phyloP scores from a whole-genome alignment of 306 rosid genomes.

The Lathyrus aphaca region DNA sequence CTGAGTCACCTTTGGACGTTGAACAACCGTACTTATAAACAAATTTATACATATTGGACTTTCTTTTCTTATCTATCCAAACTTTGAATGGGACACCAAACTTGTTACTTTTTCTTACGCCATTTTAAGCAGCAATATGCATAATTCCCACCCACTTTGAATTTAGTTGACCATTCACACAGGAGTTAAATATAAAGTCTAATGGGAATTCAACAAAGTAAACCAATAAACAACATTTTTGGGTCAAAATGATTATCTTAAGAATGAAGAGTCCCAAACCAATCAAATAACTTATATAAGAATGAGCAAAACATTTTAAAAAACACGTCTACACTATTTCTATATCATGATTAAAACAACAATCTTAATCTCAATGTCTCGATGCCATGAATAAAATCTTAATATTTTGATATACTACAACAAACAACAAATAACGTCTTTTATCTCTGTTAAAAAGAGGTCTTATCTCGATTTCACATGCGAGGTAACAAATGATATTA shows the following conservation, averaged over 20 bases:
- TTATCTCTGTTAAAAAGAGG: too few species aligned
- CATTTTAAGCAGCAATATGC: conserved; percentile 18
- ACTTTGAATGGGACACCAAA: conserved; percentile 13
- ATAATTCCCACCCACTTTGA: conserved; percentile 42
- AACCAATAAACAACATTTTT: not conserved
- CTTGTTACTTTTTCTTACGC: conserved; percentile 11
- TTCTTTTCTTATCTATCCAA: conserved; percentile 34
- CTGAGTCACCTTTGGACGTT: conserved; percentile 16
- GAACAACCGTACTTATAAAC: conserved; percentile 41
- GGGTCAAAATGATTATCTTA: not conserved
- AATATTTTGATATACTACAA: too few species aligned
- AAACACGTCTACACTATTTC: too few species aligned
- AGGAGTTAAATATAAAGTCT: not conserved
- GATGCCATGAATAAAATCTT: too few species aligned
- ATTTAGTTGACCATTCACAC: conserved; percentile 3
- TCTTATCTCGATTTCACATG: too few species aligned
- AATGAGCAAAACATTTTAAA: not conserved
- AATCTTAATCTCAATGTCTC: too few species aligned
- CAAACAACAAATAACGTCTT: too few species aligned
- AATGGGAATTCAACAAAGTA: not conserved
- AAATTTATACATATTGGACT: conserved; percentile 1
- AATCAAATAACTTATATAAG: not conserved
- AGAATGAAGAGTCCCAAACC: not conserved
- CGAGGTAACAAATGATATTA: too few species aligned
- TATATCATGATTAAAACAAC: too few species aligned